These are phyloP conservation scores for Picochlorum sp. DNA, from an alignment of 139 green algal genomes.

Conservation along the genomic window DNA sequence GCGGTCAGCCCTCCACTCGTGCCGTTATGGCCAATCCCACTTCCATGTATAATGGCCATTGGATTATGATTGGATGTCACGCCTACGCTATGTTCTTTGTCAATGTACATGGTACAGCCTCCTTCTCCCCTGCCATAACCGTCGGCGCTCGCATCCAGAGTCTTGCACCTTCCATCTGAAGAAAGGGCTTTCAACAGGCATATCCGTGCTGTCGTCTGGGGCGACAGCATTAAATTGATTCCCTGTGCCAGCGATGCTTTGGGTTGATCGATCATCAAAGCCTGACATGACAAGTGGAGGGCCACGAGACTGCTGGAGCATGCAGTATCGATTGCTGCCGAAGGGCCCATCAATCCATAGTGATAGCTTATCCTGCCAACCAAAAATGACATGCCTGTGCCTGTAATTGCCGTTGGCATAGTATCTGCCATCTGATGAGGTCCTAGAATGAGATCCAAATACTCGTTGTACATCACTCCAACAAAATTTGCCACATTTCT, in stretches of 20 bases:
- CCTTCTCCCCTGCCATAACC: conserved; percentile 66
- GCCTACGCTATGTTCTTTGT: too few species aligned
- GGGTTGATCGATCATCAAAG: background rate
- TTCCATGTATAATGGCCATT: conserved; percentile 4
- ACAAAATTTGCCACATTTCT: conserved; percentile 22
- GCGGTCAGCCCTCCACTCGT: conserved; percentile 32
- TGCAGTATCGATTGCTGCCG: conserved; percentile 29
- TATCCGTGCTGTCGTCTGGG: conserved; percentile 41
- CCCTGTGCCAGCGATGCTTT: conserved; percentile 37
- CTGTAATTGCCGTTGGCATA: conserved; percentile 5
- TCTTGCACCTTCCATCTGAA: conserved; percentile 68
- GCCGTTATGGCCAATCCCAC: conserved; percentile 29
- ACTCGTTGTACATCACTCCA: conserved; percentile 32
- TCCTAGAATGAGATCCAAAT: conserved; percentile 14
- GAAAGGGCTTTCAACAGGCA: conserved; percentile 39
- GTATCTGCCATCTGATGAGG: conserved; percentile 7
- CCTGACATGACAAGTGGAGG: conserved; percentile 10
- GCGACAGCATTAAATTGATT: conserved; percentile 55
- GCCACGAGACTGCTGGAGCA: conserved; percentile 38
- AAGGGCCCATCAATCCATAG: conserved; percentile 30
- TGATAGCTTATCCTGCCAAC: conserved; percentile 35
- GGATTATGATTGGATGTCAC: too few species aligned
- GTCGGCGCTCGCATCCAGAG: conserved; percentile 58
- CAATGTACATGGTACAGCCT: conserved; percentile 53
- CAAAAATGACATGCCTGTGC: conserved; percentile 21